Conservation (phyloP, 257 asterid species). For the Ophiorrhiza pumila region DNA sequence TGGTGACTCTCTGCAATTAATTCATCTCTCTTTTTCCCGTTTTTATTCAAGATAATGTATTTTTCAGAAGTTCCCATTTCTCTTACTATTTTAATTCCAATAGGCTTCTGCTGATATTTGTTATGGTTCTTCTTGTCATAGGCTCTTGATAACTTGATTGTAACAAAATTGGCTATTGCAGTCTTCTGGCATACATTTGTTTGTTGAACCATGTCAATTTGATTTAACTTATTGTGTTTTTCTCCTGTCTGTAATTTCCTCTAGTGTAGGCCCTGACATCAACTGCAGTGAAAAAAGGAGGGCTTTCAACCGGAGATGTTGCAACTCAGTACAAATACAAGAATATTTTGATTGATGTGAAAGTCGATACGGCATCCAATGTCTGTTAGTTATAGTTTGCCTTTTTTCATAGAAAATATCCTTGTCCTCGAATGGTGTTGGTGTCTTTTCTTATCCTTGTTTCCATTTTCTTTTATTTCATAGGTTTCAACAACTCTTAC, state of each 20-base stretch:
- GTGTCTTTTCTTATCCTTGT: constrained; percentile 18
- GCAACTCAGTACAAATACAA: constrained; percentile 62
- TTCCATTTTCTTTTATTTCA: constrained; percentile 15
- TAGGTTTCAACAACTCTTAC: constrained; percentile 66
- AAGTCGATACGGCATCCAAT: constrained; percentile 89
- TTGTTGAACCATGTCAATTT: neutral
- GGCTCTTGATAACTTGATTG: neutral
- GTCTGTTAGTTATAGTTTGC: constrained; percentile 36
- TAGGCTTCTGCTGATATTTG: neutral
- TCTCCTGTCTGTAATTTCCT: neutral
- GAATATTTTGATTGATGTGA: constrained; percentile 54
- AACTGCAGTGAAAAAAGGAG: constrained; percentile 76
- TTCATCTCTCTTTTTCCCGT: neutral
- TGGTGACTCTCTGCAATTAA: neutral
- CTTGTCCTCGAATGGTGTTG: neutral
- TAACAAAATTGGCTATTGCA: neutral
- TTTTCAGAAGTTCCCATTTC: neutral
- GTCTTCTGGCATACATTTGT: constrained; percentile 2
- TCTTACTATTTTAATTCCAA: neutral
- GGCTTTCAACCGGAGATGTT: constrained; percentile 82
- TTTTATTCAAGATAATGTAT: neutral
- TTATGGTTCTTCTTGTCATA: neutral
- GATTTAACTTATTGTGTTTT: neutral
- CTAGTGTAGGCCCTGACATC: constrained; percentile 66
- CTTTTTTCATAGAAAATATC: neutral